phyloP scores from a whole-genome alignment of 1,284 basidiomycete genomes.

The Boletellus deceptivus region DNA sequence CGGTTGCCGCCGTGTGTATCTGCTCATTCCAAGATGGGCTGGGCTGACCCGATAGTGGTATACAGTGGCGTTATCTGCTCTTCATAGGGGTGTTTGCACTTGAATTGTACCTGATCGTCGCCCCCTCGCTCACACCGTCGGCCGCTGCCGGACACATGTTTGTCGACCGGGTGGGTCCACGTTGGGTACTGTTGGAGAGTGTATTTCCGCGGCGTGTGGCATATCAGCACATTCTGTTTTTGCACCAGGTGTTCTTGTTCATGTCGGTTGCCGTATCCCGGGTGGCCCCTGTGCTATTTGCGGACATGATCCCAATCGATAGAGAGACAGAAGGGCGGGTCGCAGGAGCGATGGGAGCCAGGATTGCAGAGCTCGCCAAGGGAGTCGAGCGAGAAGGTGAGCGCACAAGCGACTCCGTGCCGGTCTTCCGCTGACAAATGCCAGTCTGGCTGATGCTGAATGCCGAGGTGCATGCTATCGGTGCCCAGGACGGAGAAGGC shows the following conservation, averaged over 20 bases:
- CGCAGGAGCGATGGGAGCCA: slow-evolving; percentile 21
- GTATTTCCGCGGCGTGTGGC: slow-evolving; percentile 64
- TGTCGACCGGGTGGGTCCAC: slow-evolving; percentile 26
- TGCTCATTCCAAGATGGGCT: slow-evolving; percentile 11
- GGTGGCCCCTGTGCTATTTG: slow-evolving; percentile 63
- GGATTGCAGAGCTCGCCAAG: slow-evolving; percentile 18
- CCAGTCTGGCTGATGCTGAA: slow-evolving; percentile 27
- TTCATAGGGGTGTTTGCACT: slow-evolving; percentile 55
- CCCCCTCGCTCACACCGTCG: slow-evolving; percentile 34
- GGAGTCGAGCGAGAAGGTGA: slow-evolving; percentile 31
- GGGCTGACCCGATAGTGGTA: slow-evolving; percentile 44
- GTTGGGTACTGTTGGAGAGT: slow-evolving; percentile 40
- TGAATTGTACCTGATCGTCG: slow-evolving; percentile 63
- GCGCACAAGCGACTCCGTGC: slow-evolving; percentile 1
- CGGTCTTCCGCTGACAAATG: slow-evolving; percentile 1
- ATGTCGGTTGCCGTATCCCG: slow-evolving; percentile 67
- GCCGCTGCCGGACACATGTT: slow-evolving; percentile 15
- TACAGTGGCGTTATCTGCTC: slow-evolving; percentile 80
- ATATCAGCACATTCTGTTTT: slow-evolving; percentile 70
- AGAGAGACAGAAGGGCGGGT: slow-evolving; percentile 18
- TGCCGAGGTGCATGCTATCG: slow-evolving; percentile 13
- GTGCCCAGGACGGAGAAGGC: neutral
- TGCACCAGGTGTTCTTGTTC: slow-evolving; percentile 77
- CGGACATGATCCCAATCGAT: slow-evolving; percentile 26
- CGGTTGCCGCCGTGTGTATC: slow-evolving; percentile 64